Evolutionary conservation across 2,329 filamentous ascomycete genomes (phyloP).

Genomic region (Ascochyta koolunga): DNA sequence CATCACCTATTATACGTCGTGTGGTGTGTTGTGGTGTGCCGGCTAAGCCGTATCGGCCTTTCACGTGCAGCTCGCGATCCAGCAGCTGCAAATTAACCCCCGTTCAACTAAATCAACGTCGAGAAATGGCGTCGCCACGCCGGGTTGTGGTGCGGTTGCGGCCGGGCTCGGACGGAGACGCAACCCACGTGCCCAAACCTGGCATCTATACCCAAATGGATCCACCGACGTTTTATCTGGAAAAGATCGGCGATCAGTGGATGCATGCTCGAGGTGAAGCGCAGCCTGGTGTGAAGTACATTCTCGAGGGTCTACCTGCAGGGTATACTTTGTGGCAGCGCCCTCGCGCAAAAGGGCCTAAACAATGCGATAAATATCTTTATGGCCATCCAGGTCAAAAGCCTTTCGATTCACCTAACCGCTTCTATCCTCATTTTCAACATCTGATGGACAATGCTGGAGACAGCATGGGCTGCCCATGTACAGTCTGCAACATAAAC

Average conservation of each 20-base stretch:
- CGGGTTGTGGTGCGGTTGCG: constrained; percentile 32
- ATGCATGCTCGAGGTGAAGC: constrained; percentile 52
- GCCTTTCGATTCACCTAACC: constrained; percentile 59
- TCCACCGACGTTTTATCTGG: constrained; percentile 53
- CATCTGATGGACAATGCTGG: constrained; percentile 59
- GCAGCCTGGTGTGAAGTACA: constrained; percentile 51
- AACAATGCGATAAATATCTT: constrained; percentile 60
- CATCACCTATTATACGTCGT: too few relatives aligned
- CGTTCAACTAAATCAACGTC: too few relatives aligned
- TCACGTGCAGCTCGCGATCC: neutral
- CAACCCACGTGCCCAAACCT: constrained; percentile 31
- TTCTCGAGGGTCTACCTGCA: constrained; percentile 59
- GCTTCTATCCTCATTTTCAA: constrained; percentile 64
- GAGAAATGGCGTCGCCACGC: constrained; percentile 3
- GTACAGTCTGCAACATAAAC: constrained; percentile 53
- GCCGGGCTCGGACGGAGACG: constrained; percentile 45
- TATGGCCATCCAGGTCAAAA: constrained; percentile 62
- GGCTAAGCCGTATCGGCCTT: neutral
- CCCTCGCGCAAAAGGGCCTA: constrained; percentile 48
- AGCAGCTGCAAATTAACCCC: neutral
- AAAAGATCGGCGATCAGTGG: constrained; percentile 57
- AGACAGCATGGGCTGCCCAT: constrained; percentile 54
- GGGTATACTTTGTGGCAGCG: constrained; percentile 62
- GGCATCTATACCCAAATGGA: constrained; percentile 42
- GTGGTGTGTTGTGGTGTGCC: too few relatives aligned